These are phyloP conservation scores for Ogataea corticis DNA, from an alignment of 805 yeast genomes.

Conservation along the genomic window DNA sequence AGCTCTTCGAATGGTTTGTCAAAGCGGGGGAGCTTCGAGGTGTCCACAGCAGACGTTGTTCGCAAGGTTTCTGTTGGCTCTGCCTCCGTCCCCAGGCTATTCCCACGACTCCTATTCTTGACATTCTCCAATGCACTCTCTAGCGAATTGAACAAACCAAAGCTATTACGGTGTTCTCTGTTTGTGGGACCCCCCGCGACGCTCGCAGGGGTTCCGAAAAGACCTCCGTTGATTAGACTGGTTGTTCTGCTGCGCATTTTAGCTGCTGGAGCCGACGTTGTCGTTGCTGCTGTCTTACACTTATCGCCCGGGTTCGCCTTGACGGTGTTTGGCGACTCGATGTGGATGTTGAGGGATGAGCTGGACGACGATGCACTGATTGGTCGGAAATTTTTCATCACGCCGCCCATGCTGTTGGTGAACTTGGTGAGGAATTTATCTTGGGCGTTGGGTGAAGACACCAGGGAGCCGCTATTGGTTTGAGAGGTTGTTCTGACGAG, in stretches of 20 bases:
- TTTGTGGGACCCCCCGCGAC: neutral
- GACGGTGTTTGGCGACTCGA: constrained; percentile 5
- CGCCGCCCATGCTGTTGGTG: constrained; percentile 36
- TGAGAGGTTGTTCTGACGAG: constrained; percentile 11
- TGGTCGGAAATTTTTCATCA: constrained; percentile 37
- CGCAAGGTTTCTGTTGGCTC: neutral
- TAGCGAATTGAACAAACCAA: constrained; percentile 29
- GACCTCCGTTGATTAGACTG: constrained; percentile 28
- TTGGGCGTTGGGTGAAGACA: constrained; percentile 23
- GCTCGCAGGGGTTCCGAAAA: constrained; percentile 3
- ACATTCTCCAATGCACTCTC: constrained; percentile 37
- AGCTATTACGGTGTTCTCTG: constrained; percentile 19
- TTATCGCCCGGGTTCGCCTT: neutral
- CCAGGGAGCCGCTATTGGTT: constrained; percentile 7
- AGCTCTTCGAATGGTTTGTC: constrained; percentile 32
- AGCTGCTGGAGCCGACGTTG: constrained; percentile 6
- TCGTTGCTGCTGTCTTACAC: constrained; percentile 5
- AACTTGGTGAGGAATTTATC: constrained; percentile 32
- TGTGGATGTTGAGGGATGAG: constrained; percentile 29
- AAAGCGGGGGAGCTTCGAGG: constrained; percentile 20
- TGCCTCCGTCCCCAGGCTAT: constrained; percentile 14
- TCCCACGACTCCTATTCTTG: constrained; percentile 34
- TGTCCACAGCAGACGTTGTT: constrained; percentile 5
- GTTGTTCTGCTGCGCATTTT: constrained; percentile 35
- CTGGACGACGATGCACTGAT: constrained; percentile 34